Evolutionary conservation across 2,329 filamentous ascomycete genomes (phyloP), one percentile per base, ranked within the genome.

Genomic region (Chalaropsis thielavioides): DNA sequence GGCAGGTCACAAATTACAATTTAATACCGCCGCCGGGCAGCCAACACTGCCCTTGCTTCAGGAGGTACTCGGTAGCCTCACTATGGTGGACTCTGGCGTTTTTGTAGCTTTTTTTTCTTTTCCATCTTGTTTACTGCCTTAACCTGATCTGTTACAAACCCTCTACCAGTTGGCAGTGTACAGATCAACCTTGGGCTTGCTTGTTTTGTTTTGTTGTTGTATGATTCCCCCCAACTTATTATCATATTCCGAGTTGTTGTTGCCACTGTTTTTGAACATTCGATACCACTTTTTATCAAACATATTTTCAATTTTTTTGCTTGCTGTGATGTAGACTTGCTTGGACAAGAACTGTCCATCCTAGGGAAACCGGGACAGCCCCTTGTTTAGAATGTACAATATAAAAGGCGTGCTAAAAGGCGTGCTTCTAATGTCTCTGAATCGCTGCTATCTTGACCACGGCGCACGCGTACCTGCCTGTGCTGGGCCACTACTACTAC

Each of bases 401-500:
- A n/a, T n/a, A n/a, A n/a, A n/a, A n/a, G n/a, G n/a, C n/a, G n/a
- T n/a, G n/a, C n/a, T n/a, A n/a, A n/a, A n/a, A n/a, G n/a, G n/a
- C n/a, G 31, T 7, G 3, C 31, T 38, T 38, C 1, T 38, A 10
- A 1, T 7, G 35, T 38, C 17, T 43, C 10, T 38, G 11, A 8
- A 27, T 40, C 22, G 3, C 3, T 24, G 19, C 65, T 72, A 73
- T 68, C 73, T 77, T 0, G 77, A 76, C 78, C 78, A 80, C 0
- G 78, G 78, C 15, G 78, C 78, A 68, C 76, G 78, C 5, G 78
- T 80, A 31, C 77, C 68, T 58, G 59, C 24, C 31, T 27, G 31
- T 41, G 13, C 40, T 8, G 62, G 38, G 11, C 22, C 51, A 31
- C 73, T 8, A 58, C 10, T 27, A 38, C 27, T 27, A 35, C 13